Evolutionary conservation across 306 rosid genomes (phyloP), one percentile per base, ranked within the genome.

Genomic region (Acacia confusa): DNA sequence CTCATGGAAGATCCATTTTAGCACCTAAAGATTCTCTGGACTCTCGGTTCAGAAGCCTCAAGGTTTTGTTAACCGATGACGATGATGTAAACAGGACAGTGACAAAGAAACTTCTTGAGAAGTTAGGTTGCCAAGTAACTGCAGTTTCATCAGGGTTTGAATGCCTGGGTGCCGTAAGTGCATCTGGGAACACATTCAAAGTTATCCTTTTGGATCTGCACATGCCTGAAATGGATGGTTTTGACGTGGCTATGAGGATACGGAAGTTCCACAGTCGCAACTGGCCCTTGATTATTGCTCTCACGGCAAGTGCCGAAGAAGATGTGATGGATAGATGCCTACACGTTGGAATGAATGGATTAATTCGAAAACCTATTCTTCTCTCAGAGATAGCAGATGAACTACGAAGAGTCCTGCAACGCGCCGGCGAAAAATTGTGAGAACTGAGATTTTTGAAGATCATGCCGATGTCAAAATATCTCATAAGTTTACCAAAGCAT

Each of bases 161-260:
- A 38, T 94, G 98, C 72, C 81, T 94, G 16, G 40, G 80, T 76
- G 89, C 86, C 4, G 40, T 89, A n/a, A 87, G 84, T 17, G 82
- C 86, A 0, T 75, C 89, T 0, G 87, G 82, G 17, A 88, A 81
- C 72, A 34, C 87, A 1, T 88, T 79, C 84, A 81, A 82, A 50
- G 77, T 94, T 3, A 82, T 92, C 75, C 80, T 94, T 69, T 70
- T 94, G 80, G 97, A 92, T 81, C 91, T 92, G 77, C 94, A 94
- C 77, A 92, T 94, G 95, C 97, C 91, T n/a, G 92, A 89, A 81
- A 87, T 92, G 87, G 97, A 94, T 73, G 97, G 98, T 16, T 94
- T 88, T 19, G 95, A 94, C 73, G 92, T 90, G 50, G 91, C 94
- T 1, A 70, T 64, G 74, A 87, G 95, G 81, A 87, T 94, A 70